Percentiles rank a stretch among this genome's conserved stretches.
Conservation (phyloP, 202 grass and related monocot genomes). For the Miscanthus sacchariflorus region DNA sequence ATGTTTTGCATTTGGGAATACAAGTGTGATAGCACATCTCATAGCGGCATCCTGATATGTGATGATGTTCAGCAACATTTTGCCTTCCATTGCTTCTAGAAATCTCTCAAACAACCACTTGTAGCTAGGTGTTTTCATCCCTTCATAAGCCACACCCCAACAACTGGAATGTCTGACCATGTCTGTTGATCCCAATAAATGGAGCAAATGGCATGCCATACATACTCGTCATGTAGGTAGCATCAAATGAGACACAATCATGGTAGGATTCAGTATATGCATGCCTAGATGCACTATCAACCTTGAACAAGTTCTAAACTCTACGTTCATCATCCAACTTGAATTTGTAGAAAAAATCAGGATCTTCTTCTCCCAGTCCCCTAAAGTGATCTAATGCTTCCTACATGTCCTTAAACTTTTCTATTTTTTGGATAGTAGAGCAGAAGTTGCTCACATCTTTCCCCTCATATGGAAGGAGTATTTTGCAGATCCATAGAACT, state of each 20-base stretch:
- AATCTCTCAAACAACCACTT: conserved; percentile 18
- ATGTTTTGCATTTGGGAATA: background rate
- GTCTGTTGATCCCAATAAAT: conserved; percentile 21
- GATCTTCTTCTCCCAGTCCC: background rate
- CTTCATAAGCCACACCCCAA: background rate
- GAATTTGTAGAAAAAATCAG: background rate
- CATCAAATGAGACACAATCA: background rate
- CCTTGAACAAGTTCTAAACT: background rate
- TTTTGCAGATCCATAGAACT: background rate
- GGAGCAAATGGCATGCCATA: conserved; percentile 35
- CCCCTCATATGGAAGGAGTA: background rate
- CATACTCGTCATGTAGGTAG: background rate
- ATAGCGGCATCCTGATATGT: background rate
- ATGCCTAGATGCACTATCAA: background rate
- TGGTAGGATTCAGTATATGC: background rate
- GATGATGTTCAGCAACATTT: background rate
- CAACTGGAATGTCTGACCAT: background rate
- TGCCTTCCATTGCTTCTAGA: background rate
- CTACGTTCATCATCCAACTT: background rate
- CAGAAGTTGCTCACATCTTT: background rate
- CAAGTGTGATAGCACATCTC: background rate
- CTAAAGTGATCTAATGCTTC: background rate
- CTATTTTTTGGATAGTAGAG: background rate
- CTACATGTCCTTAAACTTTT: no score
- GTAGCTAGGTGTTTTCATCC: background rate